Percentiles rank a stretch among this genome's conserved stretches.
These are phyloP conservation scores for Nematocida parisii DNA, from an alignment of 371 early-diverging fungal species.

Conservation along the genomic window DNA sequence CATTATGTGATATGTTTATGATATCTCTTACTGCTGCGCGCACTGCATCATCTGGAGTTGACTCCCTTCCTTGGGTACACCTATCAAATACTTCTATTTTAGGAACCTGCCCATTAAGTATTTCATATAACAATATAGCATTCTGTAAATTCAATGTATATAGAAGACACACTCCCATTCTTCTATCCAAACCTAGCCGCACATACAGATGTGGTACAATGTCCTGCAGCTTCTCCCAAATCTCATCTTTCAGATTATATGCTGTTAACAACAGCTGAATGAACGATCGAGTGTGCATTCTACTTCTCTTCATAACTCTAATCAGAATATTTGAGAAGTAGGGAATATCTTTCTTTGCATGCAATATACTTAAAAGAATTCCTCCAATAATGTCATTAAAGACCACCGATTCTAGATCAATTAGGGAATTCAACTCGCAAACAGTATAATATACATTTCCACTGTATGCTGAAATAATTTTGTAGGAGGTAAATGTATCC, in stretches of 20 bases:
- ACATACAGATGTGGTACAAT: constrained; percentile 42
- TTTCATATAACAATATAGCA: constrained; percentile 38
- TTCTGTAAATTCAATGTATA: constrained; percentile 26
- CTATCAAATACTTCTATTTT: constrained; percentile 20
- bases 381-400: constrained; percentile 31
- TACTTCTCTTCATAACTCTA: constrained; percentile 12
- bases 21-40: neutral
- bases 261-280: constrained; percentile 23
- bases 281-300: neutral
- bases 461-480: constrained; percentile 26
- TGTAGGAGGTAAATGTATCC: constrained; percentile 56
- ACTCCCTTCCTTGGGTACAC: constrained; percentile 6
- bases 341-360: neutral
- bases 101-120: constrained; percentile 40
- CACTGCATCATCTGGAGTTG: constrained; percentile 18
- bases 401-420: neutral
- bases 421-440: constrained; percentile 10
- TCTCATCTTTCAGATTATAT: constrained; percentile 14
- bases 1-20: constrained; percentile 20
- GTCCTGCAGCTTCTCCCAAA: constrained; percentile 33
- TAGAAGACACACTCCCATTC: constrained; percentile 18
- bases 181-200: constrained; percentile 12
- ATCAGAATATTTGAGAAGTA: constrained; percentile 33
- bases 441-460: neutral
- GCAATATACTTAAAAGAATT: constrained; percentile 10